phyloP scores from a whole-genome alignment of 2,329 filamentous ascomycete species.

The Claviceps capensis region DNA sequence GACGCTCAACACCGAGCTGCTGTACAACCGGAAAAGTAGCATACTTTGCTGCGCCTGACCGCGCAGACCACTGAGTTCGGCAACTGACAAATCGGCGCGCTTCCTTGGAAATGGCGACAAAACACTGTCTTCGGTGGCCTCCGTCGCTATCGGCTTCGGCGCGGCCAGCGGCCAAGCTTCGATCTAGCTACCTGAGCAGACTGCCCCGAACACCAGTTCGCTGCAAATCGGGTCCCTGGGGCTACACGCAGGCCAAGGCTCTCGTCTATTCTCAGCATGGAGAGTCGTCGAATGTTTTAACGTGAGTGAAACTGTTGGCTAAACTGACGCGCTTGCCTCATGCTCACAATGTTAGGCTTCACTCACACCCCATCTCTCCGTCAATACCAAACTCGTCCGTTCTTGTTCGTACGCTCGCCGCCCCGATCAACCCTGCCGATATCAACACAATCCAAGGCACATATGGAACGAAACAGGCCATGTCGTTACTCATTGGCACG shows the following conservation, averaged over 20 bases:
- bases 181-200: conserved; percentile 5
- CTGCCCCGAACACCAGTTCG: conserved; percentile 22
- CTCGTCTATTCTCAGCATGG: conserved; percentile 63
- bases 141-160: conserved; percentile 11
- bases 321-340: neutral
- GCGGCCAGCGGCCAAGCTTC: conserved; percentile 11
- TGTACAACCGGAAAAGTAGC: neutral
- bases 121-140: conserved; percentile 11
- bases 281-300: conserved; percentile 58
- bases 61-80: neutral
- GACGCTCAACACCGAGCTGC: neutral
- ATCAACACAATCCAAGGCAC: conserved; percentile 97
- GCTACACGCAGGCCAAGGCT: conserved; percentile 76
- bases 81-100: neutral
- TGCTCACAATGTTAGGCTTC: conserved; percentile 34
- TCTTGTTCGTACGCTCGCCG: conserved; percentile 76
- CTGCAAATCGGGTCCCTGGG: conserved; percentile 50
- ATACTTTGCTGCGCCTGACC: neutral
- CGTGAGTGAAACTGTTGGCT: conserved; percentile 24
- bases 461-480: conserved; percentile 74
- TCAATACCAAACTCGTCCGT: conserved; percentile 49
- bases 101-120: conserved; percentile 11
- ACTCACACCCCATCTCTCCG: conserved; percentile 65
- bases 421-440: conserved; percentile 92
- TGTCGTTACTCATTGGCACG: conserved; percentile 66